Evolutionary conservation across 805 yeast species (phyloP).

Genomic region (Yamadazyma sp.): DNA sequence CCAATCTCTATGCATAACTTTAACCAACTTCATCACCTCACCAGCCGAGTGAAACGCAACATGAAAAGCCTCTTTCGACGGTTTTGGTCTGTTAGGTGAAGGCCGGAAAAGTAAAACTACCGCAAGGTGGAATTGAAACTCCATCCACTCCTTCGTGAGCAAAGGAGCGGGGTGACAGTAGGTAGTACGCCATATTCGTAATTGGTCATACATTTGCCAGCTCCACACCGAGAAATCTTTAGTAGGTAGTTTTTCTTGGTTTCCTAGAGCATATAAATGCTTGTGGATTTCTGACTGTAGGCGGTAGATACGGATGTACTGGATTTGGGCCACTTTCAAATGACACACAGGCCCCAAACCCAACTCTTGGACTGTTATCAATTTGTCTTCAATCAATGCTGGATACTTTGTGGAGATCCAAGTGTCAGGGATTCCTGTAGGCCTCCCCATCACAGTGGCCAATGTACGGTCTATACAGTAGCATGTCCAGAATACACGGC

Average conservation of each 20-base stretch:
- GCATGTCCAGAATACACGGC: constrained; percentile 17
- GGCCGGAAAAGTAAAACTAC: constrained; percentile 16
- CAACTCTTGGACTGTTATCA: constrained; percentile 12
- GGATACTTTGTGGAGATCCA: constrained; percentile 16
- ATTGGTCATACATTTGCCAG: constrained; percentile 17
- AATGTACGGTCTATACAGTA: constrained; percentile 15
- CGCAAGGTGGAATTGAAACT: constrained; percentile 15
- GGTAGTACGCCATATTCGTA: constrained; percentile 13
- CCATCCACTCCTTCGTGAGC: constrained; percentile 16
- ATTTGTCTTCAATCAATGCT: constrained; percentile 14
- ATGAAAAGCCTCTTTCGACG: constrained; percentile 15
- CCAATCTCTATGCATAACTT: constrained; percentile 16
- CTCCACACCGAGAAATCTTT: constrained; percentile 13
- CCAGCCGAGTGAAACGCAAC: constrained; percentile 18
- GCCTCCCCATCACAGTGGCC: constrained; percentile 15
- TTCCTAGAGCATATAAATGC: constrained; percentile 10
- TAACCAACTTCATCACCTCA: constrained; percentile 15
- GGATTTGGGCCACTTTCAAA: constrained; percentile 15
- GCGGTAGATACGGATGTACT: constrained; percentile 12
- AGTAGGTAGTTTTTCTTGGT: background rate
- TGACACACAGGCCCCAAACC: constrained; percentile 13
- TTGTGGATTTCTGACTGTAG: constrained; percentile 16
- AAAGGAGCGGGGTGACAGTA: constrained; percentile 13
- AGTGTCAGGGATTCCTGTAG: constrained; percentile 14
- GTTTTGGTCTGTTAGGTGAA: constrained; percentile 14